Percentiles rank a stretch among this genome's conserved stretches.
These are phyloP conservation scores for Scheffersomyces stipitis DNA, from an alignment of 805 yeast species.

Conservation along the genomic window DNA sequence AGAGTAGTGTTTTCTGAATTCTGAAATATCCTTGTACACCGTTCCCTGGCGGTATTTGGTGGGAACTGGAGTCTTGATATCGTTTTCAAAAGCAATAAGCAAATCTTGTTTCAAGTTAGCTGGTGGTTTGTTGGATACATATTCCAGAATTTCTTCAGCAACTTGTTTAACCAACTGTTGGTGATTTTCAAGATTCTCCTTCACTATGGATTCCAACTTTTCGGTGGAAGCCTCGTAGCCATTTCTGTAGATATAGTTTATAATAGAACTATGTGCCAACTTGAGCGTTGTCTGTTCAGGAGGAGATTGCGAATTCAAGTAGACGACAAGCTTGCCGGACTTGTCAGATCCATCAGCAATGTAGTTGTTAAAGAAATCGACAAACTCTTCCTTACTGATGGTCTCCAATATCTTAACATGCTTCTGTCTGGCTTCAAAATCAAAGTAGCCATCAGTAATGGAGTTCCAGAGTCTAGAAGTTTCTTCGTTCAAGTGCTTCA, in stretches of 20 bases:
- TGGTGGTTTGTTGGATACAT: conserved; percentile 22
- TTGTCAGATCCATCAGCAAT: conserved; percentile 24
- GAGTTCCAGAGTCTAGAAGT: conserved; percentile 60
- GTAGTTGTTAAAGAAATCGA: conserved; percentile 50
- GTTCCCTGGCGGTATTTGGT: conserved; percentile 50
- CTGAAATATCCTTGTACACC: conserved; percentile 44
- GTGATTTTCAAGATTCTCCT: conserved; percentile 8
- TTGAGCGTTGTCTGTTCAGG: conserved; percentile 18
- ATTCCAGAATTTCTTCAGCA: conserved; percentile 19
- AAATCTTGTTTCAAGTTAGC: conserved; percentile 9
- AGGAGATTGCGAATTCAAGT: conserved; percentile 53
- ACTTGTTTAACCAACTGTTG: conserved; percentile 4
- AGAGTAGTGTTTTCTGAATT: conserved; percentile 54
- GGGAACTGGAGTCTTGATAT: conserved; percentile 29
- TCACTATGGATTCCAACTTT: conserved; percentile 19
- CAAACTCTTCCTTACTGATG: conserved; percentile 57
- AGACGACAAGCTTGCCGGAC: conserved; percentile 23
- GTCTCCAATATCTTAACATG: conserved; percentile 57
- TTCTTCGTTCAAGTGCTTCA: conserved; percentile 81
- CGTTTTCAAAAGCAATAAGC: conserved; percentile 13
- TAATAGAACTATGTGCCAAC: conserved; percentile 23
- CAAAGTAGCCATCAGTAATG: conserved; percentile 75
- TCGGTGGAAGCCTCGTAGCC: conserved; percentile 24
- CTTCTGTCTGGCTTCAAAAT: conserved; percentile 58
- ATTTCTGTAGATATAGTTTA: conserved; percentile 23